Evolutionary conservation across 1,139 yeast genomes (phyloP).

Genomic region (Geotrichum restrictum): DNA sequence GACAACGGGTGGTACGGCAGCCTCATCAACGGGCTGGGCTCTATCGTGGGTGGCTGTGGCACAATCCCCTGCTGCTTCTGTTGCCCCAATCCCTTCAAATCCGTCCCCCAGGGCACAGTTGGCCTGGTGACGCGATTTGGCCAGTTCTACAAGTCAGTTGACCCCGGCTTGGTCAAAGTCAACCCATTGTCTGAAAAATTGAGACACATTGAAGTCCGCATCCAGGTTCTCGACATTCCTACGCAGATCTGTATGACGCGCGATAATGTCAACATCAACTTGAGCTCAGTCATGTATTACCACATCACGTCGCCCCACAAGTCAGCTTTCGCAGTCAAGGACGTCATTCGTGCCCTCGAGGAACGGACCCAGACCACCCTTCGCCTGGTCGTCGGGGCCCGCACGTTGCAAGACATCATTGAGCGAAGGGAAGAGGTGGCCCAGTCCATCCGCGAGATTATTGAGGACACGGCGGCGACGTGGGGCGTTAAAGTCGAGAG

Average conservation of each 20-base stretch:
- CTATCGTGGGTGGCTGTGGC: conserved; percentile 53
- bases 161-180: conserved; percentile 65
- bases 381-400: conserved; percentile 68
- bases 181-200: conserved; percentile 63
- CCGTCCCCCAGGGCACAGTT: conserved; percentile 65
- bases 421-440: conserved; percentile 75
- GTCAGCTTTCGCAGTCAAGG: conserved; percentile 57
- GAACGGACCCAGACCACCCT: conserved; percentile 74
- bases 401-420: conserved; percentile 66
- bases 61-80: conserved; percentile 56
- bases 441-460: conserved; percentile 57
- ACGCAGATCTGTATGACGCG: conserved; percentile 65
- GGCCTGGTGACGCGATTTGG: conserved; percentile 70
- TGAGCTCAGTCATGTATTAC: conserved; percentile 66
- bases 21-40: conserved; percentile 48
- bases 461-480: conserved; percentile 58
- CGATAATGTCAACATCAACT: conserved; percentile 60
- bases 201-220: conserved; percentile 52
- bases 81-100: conserved; percentile 56
- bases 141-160: conserved; percentile 61
- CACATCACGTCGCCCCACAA: conserved; percentile 67
- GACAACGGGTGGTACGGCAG: conserved; percentile 41
- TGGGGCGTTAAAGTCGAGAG: conserved; percentile 76
- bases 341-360: conserved; percentile 56
- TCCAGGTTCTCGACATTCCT: conserved; percentile 63